Evolutionary conservation across 495 filamentous ascomycete species (phyloP).

Genomic region (Corynascus novoguineensis): DNA sequence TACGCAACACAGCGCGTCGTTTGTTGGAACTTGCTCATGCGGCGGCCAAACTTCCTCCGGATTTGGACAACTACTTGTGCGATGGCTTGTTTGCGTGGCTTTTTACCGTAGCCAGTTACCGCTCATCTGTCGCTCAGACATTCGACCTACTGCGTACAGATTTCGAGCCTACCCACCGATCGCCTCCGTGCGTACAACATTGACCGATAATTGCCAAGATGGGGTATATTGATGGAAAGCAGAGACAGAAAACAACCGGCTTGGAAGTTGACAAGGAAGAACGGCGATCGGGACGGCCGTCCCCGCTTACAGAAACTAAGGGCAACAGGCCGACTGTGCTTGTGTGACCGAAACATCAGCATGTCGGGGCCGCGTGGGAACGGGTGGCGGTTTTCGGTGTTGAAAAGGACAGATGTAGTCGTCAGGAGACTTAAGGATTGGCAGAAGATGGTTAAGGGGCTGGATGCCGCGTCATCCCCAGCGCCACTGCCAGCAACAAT

Average conservation of each 20-base stretch:
- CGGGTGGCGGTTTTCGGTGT: not conserved
- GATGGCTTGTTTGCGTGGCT: not conserved
- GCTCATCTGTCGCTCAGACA: not conserved
- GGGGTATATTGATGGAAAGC: not conserved
- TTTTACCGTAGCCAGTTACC: not conserved
- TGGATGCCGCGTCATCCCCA: conserved; percentile 23
- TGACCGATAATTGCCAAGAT: not conserved
- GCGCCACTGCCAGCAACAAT: not conserved
- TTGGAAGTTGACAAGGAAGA: not conserved
- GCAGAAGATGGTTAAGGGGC: conserved; percentile 5
- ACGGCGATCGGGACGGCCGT: not conserved
- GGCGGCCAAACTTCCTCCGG: no score
- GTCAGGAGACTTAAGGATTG: not conserved
- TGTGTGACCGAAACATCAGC: no score
- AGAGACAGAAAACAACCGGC: not conserved
- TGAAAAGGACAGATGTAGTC: not conserved
- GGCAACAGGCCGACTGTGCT: not conserved
- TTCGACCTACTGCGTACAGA: conserved; percentile 1
- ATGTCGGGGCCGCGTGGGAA: not conserved
- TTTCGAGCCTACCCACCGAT: not conserved
- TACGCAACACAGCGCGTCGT: no score
- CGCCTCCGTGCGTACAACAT: not conserved
- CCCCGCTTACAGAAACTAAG: not conserved
- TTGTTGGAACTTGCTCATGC: no score
- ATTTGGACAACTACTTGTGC: no score